Conservation (phyloP, 305 asterid species). For the Fraxinus dipetala region DNA sequence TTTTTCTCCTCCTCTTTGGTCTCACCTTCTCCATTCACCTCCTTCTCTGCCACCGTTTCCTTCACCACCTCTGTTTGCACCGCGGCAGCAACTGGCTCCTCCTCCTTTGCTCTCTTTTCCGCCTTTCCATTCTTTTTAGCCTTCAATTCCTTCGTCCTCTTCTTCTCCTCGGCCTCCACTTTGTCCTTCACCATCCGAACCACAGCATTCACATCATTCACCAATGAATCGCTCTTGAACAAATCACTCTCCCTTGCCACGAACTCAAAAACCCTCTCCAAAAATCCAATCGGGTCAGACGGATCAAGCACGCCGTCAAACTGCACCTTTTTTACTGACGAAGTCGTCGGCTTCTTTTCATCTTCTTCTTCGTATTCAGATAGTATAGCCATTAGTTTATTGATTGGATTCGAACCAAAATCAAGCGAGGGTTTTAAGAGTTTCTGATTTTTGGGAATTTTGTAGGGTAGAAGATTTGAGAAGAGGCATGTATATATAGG, state of each 20-base stretch:
- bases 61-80: constrained; percentile 16
- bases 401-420: background rate
- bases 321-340: constrained; percentile 35
- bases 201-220: constrained; percentile 62
- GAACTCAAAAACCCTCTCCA: constrained; percentile 61
- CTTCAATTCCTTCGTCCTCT: constrained; percentile 30
- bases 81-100: constrained; percentile 7
- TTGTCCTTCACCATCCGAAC: constrained; percentile 58
- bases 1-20: constrained; percentile 30
- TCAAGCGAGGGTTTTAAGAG: background rate
- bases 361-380: constrained; percentile 59
- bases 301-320: constrained; percentile 60
- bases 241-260: constrained; percentile 64
- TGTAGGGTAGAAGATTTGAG: background rate
- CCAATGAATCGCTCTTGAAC: constrained; percentile 56
- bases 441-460: background rate
- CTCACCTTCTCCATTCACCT: constrained; percentile 20
- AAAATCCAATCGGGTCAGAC: constrained; percentile 65
- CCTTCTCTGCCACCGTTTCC: background rate
- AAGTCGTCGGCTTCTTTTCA: constrained; percentile 27
- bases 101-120: constrained; percentile 44
- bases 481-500: background rate
- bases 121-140: constrained; percentile 25
- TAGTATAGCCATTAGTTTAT: constrained; percentile 45
- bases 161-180: constrained; percentile 31